Evolutionary conservation across 441 rosid species (phyloP).

Genomic region (Hypseocharis bilobata): DNA sequence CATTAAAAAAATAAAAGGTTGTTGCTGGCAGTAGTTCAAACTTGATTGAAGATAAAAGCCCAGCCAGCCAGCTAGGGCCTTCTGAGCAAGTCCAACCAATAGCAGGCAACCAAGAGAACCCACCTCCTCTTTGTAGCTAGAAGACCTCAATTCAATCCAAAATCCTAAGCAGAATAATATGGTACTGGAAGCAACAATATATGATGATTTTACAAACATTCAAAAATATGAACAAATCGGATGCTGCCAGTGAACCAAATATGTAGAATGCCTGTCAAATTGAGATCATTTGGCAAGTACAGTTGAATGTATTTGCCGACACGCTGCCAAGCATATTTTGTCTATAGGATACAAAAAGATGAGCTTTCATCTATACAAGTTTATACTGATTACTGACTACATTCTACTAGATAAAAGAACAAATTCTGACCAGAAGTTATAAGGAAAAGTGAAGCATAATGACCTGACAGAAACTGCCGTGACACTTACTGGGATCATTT

Average conservation of each 20-base stretch:
- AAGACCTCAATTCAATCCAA: neutral
- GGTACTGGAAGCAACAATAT: no score
- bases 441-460: conserved; percentile 3
- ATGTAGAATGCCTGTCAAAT: no score
- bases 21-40: neutral
- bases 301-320: neutral
- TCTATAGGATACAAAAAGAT: neutral
- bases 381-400: neutral
- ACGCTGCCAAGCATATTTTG: neutral
- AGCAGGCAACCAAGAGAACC: conserved; percentile 7
- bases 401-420: neutral
- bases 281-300: neutral
- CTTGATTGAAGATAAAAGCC: neutral
- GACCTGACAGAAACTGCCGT: conserved; percentile 5
- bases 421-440: neutral
- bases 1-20: neutral
- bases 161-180: no score
- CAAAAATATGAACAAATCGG: neutral
- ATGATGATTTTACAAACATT: no score
- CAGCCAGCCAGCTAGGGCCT: neutral
- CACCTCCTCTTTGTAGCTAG: neutral
- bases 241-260: no score
- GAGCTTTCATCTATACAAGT: neutral
- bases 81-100: neutral
- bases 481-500: conserved; percentile 74